These are phyloP conservation scores for Amanita rimosa DNA, from an alignment of 768 basidiomycete species.

Conservation along the genomic window DNA sequence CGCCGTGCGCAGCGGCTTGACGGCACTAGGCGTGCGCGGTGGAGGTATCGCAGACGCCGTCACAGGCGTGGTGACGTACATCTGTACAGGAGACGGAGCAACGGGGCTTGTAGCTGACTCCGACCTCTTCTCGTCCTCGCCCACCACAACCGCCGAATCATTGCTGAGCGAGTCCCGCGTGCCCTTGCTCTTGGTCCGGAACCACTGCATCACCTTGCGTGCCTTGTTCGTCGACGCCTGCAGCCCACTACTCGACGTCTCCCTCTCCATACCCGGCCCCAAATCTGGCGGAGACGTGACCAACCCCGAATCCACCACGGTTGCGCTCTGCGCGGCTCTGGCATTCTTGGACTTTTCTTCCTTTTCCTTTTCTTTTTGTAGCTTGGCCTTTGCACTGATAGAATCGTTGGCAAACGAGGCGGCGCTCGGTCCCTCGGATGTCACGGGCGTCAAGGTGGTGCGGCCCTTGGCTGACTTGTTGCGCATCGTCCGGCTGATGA, in stretches of 20 bases:
- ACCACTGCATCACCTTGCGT: slow-evolving; percentile 98
- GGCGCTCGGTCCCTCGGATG: slow-evolving; percentile 10
- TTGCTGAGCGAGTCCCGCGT: slow-evolving; percentile 23
- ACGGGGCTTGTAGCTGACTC: neutral
- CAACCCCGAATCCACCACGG: slow-evolving; percentile 6
- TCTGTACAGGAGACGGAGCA: slow-evolving; percentile 21
- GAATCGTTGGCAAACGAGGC: neutral
- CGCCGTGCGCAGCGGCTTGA: slow-evolving; percentile 32
- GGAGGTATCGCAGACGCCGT: slow-evolving; percentile 8
- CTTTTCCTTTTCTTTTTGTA: slow-evolving; percentile 19
- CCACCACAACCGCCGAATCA: slow-evolving; percentile 3
- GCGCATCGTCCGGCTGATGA: slow-evolving; percentile 41
- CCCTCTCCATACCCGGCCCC: slow-evolving; percentile 14
- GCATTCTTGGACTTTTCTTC: slow-evolving; percentile 10
- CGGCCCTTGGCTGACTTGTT: slow-evolving; percentile 23
- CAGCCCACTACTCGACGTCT: slow-evolving; percentile 22
- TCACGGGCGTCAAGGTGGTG: slow-evolving; percentile 20
- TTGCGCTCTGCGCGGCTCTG: neutral
- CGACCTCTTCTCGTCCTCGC: slow-evolving; percentile 12
- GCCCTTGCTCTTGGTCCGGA: slow-evolving; percentile 62
- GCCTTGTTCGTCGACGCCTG: slow-evolving; percentile 80
- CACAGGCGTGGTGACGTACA: slow-evolving; percentile 28
- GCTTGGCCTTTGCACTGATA: neutral
- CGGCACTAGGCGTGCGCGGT: slow-evolving; percentile 12
- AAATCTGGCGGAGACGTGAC: slow-evolving; percentile 10